These are phyloP conservation scores for Lonicera japonica DNA, from an alignment of 129 eudicot genomes.

Conservation along the genomic window DNA sequence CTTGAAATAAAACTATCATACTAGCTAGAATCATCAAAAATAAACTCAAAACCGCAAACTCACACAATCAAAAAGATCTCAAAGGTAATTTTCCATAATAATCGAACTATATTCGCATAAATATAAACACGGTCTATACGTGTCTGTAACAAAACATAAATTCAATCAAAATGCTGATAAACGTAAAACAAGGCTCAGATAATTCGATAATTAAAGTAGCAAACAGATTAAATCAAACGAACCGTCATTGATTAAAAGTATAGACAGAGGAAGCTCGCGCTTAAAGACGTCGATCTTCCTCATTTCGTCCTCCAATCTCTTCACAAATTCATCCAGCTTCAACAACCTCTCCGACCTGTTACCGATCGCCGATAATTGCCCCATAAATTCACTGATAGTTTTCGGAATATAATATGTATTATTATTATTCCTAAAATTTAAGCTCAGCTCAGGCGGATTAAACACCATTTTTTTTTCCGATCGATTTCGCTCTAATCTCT, in stretches of 20 bases:
- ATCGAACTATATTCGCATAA: too few species aligned
- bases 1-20: background rate
- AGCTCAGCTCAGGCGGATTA: conserved; percentile 35
- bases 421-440: conserved; percentile 33
- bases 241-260: conserved; percentile 67
- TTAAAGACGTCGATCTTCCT: conserved; percentile 53
- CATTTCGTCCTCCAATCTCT: conserved; percentile 51
- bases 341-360: conserved; percentile 34
- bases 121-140: too few species aligned
- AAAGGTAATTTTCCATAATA: too few species aligned
- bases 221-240: conserved; percentile 9
- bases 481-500: background rate
- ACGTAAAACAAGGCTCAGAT: too few species aligned
- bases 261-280: conserved; percentile 66
- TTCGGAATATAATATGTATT: conserved; percentile 30
- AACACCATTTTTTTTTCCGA: conserved; percentile 22
- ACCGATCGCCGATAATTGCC: conserved; percentile 27
- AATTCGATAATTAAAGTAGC: too few species aligned
- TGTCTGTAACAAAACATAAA: too few species aligned
- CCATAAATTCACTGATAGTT: conserved; percentile 43
- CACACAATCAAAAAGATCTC: conserved; percentile 8
- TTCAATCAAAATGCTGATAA: too few species aligned
- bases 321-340: conserved; percentile 41
- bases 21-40: conserved; percentile 3
- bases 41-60: background rate